Percentiles rank a stretch among this genome's conserved stretches.
phyloP scores from a whole-genome alignment of 441 rosid genomes.

The Gossypium schwendimanii region DNA sequence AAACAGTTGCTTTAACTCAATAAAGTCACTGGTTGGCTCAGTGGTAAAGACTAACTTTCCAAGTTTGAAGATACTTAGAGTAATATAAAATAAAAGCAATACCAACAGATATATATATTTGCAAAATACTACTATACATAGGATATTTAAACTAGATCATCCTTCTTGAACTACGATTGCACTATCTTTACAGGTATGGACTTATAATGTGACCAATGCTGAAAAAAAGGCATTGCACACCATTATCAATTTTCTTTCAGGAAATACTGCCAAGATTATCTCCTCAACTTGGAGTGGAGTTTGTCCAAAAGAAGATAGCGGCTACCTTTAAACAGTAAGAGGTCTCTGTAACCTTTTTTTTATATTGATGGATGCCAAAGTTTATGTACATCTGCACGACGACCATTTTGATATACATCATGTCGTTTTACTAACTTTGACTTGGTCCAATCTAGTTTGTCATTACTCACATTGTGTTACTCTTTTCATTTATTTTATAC shows the following conservation, averaged over 20 bases:
- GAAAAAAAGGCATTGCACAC: background rate
- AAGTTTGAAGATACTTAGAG: background rate
- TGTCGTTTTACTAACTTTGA: constrained; percentile 5
- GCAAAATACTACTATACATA: background rate
- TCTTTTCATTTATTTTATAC: constrained; percentile 7
- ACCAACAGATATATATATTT: background rate
- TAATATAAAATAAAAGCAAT: background rate
- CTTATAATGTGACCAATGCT: constrained; percentile 1
- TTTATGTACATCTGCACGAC: background rate
- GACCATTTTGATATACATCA: constrained; percentile 2
- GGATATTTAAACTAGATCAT: background rate
- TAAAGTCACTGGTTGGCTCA: no score
- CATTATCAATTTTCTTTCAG: constrained; percentile 26
- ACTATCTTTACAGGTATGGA: background rate
- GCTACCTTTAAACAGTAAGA: constrained; percentile 47
- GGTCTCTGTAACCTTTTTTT: constrained; percentile 14
- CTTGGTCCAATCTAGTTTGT: background rate
- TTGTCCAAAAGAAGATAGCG: constrained; percentile 67
- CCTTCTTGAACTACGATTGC: background rate
- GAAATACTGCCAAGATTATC: constrained; percentile 71
- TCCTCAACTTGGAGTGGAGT: constrained; percentile 66
- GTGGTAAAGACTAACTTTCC: no score
- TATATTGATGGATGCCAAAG: background rate
- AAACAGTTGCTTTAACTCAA: no score
- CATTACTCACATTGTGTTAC: background rate